These are phyloP conservation scores for Chamaecyparis obtusa DNA, from an alignment of 75 land plant genomes.

Conservation along the genomic window DNA sequence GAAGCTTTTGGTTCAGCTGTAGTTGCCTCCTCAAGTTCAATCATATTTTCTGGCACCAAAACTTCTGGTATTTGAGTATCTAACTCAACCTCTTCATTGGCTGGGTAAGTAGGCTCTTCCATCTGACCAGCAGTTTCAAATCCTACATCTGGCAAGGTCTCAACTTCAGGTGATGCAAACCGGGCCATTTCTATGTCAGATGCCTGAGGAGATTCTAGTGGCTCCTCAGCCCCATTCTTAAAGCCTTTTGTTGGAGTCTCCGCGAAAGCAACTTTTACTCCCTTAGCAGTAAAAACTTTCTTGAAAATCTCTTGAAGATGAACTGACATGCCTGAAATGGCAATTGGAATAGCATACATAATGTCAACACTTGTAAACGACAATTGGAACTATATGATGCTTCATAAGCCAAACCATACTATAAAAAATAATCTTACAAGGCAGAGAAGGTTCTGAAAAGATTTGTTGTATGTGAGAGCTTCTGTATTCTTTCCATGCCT, in stretches of 20 bases:
- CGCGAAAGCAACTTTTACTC: constrained; percentile 4
- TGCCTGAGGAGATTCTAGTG: neutral
- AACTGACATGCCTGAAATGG: constrained; percentile 5
- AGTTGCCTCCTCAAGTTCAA: neutral
- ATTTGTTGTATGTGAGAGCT: constrained; percentile 21
- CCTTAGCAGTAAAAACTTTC: neutral
- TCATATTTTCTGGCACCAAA: neutral
- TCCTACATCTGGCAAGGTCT: neutral
- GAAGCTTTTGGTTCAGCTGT: neutral
- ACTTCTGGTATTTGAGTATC: constrained; percentile 1
- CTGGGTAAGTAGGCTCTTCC: constrained; percentile 5
- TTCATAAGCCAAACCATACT: neutral
- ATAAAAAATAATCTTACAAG: constrained; percentile 19
- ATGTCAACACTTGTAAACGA: neutral
- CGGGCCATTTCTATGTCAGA: constrained; percentile 9
- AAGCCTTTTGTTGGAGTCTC: constrained; percentile 9
- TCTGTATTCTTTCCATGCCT: constrained; percentile 27
- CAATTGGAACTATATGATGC: neutral
- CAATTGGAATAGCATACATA: neutral
- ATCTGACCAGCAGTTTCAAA: neutral
- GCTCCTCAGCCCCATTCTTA: neutral
- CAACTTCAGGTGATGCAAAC: constrained; percentile 5
- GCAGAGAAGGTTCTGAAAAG: constrained; percentile 34
- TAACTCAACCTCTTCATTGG: neutral
- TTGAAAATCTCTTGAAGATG: constrained; percentile 8